These are phyloP conservation scores for Candida anutae DNA, from an alignment of 1,139 yeast species.

Conservation along the genomic window DNA sequence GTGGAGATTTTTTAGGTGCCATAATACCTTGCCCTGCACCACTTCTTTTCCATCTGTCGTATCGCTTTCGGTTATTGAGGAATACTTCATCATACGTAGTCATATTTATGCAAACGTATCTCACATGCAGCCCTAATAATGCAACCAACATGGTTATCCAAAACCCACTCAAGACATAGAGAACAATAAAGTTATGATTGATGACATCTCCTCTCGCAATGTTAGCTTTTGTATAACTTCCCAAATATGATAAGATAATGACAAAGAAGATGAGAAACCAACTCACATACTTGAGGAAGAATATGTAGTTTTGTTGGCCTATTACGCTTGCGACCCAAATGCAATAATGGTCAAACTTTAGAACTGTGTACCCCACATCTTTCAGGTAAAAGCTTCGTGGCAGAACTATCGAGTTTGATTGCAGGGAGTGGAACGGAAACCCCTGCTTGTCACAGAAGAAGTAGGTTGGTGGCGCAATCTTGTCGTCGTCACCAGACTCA, in stretches of 20 bases:
- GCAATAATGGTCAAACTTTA: slow-evolving; percentile 62
- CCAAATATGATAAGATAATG: slow-evolving; percentile 17
- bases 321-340: slow-evolving; percentile 53
- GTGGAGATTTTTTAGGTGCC: too few species aligned
- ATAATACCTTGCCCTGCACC: slow-evolving; percentile 5
- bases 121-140: slow-evolving; percentile 27
- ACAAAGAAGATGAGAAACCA: slow-evolving; percentile 27
- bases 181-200: slow-evolving; percentile 40
- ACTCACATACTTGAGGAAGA: slow-evolving; percentile 42
- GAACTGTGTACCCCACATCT: slow-evolving; percentile 37
- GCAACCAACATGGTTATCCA: slow-evolving; percentile 37
- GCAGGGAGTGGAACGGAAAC: slow-evolving; percentile 53
- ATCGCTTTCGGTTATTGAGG: slow-evolving; percentile 15
- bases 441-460: slow-evolving; percentile 57
- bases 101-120: slow-evolving; percentile 32
- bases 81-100: slow-evolving; percentile 31
- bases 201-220: slow-evolving; percentile 15
- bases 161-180: slow-evolving; percentile 30
- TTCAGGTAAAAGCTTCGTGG: slow-evolving; percentile 52
- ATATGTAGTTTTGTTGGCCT: slow-evolving; percentile 47
- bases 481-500: slow-evolving; percentile 7
- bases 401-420: slow-evolving; percentile 45
- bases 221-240: slow-evolving; percentile 20
- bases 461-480: slow-evolving; percentile 31
- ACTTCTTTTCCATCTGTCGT: slow-evolving; percentile 11